phyloP scores from a whole-genome alignment of 164 flowering plant genomes.

The Vitis cinerea region DNA sequence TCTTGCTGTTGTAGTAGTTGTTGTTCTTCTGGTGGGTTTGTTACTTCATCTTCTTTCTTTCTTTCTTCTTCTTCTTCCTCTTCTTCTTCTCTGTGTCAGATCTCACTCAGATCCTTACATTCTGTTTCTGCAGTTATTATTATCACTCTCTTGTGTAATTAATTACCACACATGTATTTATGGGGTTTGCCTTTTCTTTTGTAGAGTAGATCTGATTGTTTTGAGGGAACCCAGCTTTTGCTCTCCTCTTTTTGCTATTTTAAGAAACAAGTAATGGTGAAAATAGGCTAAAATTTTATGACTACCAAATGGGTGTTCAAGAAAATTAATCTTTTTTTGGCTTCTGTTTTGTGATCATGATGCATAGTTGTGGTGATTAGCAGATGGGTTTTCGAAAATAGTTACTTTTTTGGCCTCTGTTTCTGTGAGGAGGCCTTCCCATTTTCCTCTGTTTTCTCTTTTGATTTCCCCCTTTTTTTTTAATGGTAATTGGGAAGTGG shows the following conservation, averaged over 20 bases:
- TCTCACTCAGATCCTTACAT: neutral
- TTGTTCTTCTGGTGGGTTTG: neutral
- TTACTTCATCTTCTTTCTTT: neutral
- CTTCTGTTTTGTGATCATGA: neutral
- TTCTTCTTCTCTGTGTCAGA: neutral
- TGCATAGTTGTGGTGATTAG: too few relatives aligned
- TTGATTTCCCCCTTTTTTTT: too few relatives aligned
- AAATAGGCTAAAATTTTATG: neutral
- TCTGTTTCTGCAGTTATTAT: neutral
- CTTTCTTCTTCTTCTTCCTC: neutral
- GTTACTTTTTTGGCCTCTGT: too few relatives aligned
- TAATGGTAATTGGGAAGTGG: too few relatives aligned
- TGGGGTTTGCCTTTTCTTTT: neutral
- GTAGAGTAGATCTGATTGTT: neutral
- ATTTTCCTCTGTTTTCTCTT: too few relatives aligned
- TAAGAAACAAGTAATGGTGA: neutral
- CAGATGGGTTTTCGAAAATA: too few relatives aligned
- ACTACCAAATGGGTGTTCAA: neutral
- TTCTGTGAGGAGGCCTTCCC: too few relatives aligned
- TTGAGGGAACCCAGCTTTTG: neutral
- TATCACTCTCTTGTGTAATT: too few relatives aligned
- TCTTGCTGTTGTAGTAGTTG: too few relatives aligned
- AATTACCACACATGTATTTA: too few relatives aligned
- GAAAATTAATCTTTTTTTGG: neutral
- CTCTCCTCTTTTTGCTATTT: neutral